These are phyloP conservation scores for Elongisporangium prolatum DNA, from an alignment of 352 stramenopile genomes.

Conservation along the genomic window DNA sequence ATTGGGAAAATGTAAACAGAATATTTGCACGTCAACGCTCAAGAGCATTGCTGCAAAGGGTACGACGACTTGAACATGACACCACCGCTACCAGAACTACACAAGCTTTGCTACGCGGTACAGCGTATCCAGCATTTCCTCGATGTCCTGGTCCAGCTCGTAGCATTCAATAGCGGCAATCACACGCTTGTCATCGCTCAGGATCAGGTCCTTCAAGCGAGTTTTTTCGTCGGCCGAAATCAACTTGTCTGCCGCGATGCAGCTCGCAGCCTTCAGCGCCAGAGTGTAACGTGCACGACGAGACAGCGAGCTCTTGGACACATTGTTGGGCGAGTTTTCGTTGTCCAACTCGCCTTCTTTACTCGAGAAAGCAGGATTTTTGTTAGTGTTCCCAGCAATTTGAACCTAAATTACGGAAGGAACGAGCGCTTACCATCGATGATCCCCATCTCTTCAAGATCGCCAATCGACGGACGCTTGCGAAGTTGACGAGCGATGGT, in stretches of 20 bases:
- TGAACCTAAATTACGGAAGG: not conserved
- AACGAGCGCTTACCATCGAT: constrained; percentile 37
- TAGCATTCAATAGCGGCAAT: constrained; percentile 78
- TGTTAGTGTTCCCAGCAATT: not conserved
- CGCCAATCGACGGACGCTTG: constrained; percentile 57
- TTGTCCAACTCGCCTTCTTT: constrained; percentile 67
- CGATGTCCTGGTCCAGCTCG: constrained; percentile 76
- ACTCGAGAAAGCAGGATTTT: constrained; percentile 1
- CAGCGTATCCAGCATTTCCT: constrained; percentile 82
- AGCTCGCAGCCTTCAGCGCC: constrained; percentile 68
- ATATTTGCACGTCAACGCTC: not conserved
- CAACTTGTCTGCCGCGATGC: constrained; percentile 78
- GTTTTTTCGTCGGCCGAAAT: constrained; percentile 76
- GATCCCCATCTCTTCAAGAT: constrained; percentile 77
- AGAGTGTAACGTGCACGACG: constrained; percentile 72
- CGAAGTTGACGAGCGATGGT: constrained; percentile 63
- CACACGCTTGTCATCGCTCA: constrained; percentile 74
- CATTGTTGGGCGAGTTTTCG: constrained; percentile 23
- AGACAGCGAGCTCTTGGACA: constrained; percentile 36
- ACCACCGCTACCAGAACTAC: constrained; percentile 1
- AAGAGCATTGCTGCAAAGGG: not conserved
- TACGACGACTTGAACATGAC: not conserved
- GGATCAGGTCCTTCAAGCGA: constrained; percentile 78
- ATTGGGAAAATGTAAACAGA: not conserved
- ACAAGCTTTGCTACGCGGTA: constrained; percentile 69